Conservation (phyloP, 306 rosid genomes). For the Benincasa hispida region DNA sequence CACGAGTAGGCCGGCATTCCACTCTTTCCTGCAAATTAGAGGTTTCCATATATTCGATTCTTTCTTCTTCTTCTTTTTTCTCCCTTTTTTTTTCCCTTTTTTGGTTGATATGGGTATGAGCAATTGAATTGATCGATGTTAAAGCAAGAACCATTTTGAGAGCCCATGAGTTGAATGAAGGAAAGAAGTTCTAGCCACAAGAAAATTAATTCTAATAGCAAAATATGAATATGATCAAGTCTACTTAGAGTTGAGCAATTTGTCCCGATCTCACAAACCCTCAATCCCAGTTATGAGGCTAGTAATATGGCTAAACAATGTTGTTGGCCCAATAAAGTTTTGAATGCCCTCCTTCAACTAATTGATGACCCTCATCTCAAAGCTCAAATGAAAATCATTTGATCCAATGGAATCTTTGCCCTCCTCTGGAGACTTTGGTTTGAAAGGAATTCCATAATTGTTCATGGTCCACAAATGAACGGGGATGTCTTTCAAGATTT, state of each 20-base stretch:
- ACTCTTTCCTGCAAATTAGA: not conserved
- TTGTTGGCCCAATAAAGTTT: no score
- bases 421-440: no score
- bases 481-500: no score
- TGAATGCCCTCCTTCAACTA: no score
- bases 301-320: not conserved
- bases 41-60: not conserved
- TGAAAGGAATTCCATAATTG: no score
- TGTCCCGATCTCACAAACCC: not conserved
- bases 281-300: not conserved
- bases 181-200: not conserved
- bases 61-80: no score
- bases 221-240: not conserved
- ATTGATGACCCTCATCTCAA: no score
- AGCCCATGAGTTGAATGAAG: not conserved
- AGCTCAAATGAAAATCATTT: no score
- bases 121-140: not conserved
- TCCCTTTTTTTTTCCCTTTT: no score
- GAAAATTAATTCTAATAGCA: not conserved
- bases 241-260: not conserved
- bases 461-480: no score
- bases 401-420: no score
- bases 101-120: not conserved
- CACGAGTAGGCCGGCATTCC: not conserved
- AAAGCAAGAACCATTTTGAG: not conserved